phyloP scores from a whole-genome alignment of 805 yeast genomes.

The Phaffomyces antillensis region DNA sequence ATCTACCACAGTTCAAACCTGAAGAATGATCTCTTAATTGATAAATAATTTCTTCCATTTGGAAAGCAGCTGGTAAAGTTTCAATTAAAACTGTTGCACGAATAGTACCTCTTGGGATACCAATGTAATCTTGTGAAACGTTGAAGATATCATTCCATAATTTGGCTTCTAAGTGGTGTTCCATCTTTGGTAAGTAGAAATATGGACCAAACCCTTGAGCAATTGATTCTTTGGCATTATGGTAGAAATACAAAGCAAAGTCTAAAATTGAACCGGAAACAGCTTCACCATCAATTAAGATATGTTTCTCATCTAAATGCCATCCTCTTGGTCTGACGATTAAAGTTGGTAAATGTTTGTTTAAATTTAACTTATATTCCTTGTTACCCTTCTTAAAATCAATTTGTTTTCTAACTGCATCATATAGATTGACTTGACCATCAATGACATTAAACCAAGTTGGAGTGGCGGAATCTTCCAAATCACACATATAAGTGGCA shows the following conservation, averaged over 20 bases:
- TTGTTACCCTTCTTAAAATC: slow-evolving; percentile 40
- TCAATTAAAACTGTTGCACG: slow-evolving; percentile 79
- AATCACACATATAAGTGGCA: slow-evolving; percentile 81
- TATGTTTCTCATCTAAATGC: slow-evolving; percentile 74
- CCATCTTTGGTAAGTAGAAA: slow-evolving; percentile 81
- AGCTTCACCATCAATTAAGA: slow-evolving; percentile 67
- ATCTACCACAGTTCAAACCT: slow-evolving; percentile 83
- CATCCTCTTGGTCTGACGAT: slow-evolving; percentile 87
- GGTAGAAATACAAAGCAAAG: slow-evolving; percentile 71
- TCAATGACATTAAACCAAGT: slow-evolving; percentile 76
- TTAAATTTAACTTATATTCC: slow-evolving; percentile 20
- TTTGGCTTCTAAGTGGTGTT: slow-evolving; percentile 75
- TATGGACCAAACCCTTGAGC: slow-evolving; percentile 71
- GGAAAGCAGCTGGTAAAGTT: slow-evolving; percentile 81
- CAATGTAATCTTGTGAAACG: slow-evolving; percentile 66
- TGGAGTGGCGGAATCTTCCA: slow-evolving; percentile 80
- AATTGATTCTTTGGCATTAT: slow-evolving; percentile 58
- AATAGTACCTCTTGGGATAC: slow-evolving; percentile 67
- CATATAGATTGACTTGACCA: slow-evolving; percentile 75
- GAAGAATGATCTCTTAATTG: slow-evolving; percentile 71
- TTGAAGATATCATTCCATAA: slow-evolving; percentile 78
- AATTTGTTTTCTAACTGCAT: slow-evolving; percentile 65
- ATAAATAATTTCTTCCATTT: slow-evolving; percentile 77
- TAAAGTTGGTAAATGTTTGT: slow-evolving; percentile 63
- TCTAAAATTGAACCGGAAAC: slow-evolving; percentile 73